A percentile compares a stretch with the other conserved stretches of the same genome.
Conservation (phyloP, 139 green algal species). For the Coccomyxa sp. region DNA sequence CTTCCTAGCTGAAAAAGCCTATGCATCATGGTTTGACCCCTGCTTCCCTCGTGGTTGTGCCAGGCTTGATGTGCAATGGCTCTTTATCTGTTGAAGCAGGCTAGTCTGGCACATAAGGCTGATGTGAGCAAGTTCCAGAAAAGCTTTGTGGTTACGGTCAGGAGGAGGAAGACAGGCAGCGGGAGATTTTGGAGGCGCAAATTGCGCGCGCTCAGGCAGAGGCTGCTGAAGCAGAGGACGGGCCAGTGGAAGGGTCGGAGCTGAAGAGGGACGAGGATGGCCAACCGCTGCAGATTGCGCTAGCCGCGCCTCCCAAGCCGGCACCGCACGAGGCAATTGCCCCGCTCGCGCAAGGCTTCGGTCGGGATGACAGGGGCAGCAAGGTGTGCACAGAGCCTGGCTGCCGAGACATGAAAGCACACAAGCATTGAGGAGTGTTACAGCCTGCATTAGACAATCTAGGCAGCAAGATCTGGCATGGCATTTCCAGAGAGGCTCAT, state of each 20-base stretch:
- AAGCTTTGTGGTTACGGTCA: neutral
- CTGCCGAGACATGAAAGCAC: neutral
- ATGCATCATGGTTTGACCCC: too few relatives aligned
- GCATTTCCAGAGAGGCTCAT: too few relatives aligned
- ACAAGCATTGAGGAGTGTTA: neutral
- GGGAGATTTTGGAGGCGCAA: conserved; percentile 34
- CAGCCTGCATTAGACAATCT: too few relatives aligned
- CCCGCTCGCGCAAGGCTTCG: neutral
- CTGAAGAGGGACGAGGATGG: conserved; percentile 40
- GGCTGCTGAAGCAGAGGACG: conserved; percentile 17
- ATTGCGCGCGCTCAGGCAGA: conserved; percentile 38
- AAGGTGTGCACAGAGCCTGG: neutral
- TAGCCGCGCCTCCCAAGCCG: conserved; percentile 14
- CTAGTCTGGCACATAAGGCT: too few relatives aligned
- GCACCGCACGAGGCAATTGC: neutral
- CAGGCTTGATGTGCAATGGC: too few relatives aligned
- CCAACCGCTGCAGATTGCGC: conserved; percentile 45
- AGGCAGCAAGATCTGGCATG: too few relatives aligned
- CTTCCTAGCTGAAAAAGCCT: too few relatives aligned
- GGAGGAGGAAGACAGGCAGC: conserved; percentile 5
- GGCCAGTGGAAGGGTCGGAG: conserved; percentile 20
- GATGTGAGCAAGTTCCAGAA: too few relatives aligned
- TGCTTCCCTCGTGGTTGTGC: too few relatives aligned
- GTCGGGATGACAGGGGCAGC: neutral
- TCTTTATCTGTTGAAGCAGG: too few relatives aligned